phyloP scores from a whole-genome alignment of 371 early-diverging fungal genomes.

The Catenaria anguillulae region DNA sequence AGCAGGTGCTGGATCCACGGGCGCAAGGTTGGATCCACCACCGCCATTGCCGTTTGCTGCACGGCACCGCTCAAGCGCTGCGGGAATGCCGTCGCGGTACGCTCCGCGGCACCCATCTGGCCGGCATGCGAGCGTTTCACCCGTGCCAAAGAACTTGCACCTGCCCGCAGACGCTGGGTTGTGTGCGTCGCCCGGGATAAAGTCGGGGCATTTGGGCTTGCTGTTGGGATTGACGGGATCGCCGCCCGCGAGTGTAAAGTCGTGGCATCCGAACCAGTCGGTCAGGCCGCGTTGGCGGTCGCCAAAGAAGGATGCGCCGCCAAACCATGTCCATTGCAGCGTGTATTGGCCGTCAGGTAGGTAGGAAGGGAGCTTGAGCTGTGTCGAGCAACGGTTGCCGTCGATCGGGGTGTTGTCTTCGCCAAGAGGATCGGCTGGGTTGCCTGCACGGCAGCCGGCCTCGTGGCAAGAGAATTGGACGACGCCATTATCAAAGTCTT shows the following conservation, averaged over 20 bases:
- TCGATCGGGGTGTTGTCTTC: constrained; percentile 25
- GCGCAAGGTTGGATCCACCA: too few relatives aligned
- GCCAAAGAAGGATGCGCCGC: constrained; percentile 34
- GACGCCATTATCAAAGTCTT: constrained; percentile 29
- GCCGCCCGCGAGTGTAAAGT: not conserved
- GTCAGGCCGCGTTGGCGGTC: constrained; percentile 8
- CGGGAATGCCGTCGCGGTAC: too few relatives aligned
- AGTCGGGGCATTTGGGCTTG: not conserved
- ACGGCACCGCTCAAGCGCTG: too few relatives aligned
- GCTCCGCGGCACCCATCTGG: too few relatives aligned
- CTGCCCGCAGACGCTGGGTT: not conserved
- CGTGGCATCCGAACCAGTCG: not conserved
- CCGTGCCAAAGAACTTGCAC: too few relatives aligned
- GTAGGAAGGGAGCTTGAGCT: constrained; percentile 29
- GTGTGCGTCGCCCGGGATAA: not conserved
- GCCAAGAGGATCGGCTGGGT: constrained; percentile 10
- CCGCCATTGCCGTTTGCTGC: too few relatives aligned
- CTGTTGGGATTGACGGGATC: not conserved
- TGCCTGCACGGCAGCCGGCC: constrained; percentile 28
- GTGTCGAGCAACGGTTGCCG: constrained; percentile 25
- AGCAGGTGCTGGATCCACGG: too few relatives aligned
- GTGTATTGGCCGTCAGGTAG: constrained; percentile 35
- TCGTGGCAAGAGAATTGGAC: constrained; percentile 40
- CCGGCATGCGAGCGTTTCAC: too few relatives aligned
- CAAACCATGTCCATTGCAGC: constrained; percentile 45